phyloP scores from a whole-genome alignment of 371 early-diverging fungal species.

The Lichtheimia ramosa region DNA sequence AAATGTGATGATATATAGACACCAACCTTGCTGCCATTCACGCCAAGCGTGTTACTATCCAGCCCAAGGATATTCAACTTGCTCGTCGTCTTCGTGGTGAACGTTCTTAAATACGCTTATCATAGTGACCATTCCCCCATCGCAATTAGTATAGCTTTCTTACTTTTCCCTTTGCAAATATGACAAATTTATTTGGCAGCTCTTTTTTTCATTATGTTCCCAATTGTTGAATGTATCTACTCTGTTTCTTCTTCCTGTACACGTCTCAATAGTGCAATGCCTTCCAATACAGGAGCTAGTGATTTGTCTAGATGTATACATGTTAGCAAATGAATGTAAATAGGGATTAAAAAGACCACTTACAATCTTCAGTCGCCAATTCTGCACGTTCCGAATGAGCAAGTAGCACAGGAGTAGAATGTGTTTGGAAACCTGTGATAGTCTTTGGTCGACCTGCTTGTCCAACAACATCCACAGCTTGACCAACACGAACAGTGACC shows the following conservation, averaged over 20 bases:
- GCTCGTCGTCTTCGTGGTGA: constrained; percentile 96
- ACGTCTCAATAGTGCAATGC: constrained; percentile 85
- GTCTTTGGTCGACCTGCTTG: constrained; percentile 99
- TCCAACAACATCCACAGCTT: constrained; percentile 98
- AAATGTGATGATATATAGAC: constrained; percentile 65
- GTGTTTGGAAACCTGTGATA: constrained; percentile 98
- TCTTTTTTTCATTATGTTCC: no score
- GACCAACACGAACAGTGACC: constrained; percentile 96
- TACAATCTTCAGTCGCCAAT: constrained; percentile 95
- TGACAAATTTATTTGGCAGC: no score
- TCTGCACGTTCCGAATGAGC: constrained; percentile 97
- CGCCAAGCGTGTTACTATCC: constrained; percentile 99
- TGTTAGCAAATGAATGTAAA: background rate
- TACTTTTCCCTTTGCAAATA: no score
- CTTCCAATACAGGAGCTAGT: constrained; percentile 85
- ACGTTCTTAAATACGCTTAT: constrained; percentile 61
- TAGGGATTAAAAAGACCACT: constrained; percentile 9
- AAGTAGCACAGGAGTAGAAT: constrained; percentile 96
- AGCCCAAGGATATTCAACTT: constrained; percentile 99
- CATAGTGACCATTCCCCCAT: no score
- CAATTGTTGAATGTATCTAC: no score
- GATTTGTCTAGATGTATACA: constrained; percentile 54
- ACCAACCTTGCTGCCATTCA: constrained; percentile 99
- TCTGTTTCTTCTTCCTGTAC: background rate
- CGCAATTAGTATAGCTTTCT: no score